These are phyloP conservation scores for Anisodus acutangulus DNA, from an alignment of 257 asterid species.

Conservation along the genomic window DNA sequence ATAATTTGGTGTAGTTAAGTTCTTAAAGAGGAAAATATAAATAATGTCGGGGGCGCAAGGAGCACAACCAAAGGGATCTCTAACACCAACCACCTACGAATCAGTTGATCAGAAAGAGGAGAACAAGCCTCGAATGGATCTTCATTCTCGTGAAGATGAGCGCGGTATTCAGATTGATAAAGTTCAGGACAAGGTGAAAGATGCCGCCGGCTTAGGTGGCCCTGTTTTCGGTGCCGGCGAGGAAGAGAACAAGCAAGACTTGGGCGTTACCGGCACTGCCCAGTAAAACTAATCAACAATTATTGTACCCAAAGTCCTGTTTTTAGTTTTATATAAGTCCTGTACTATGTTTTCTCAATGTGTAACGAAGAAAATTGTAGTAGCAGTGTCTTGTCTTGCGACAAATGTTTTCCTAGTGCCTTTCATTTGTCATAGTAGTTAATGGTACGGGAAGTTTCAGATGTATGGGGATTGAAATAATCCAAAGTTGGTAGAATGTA, in stretches of 20 bases:
- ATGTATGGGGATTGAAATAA: not conserved
- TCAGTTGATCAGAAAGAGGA: conserved; percentile 54
- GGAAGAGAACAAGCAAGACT: conserved; percentile 65
- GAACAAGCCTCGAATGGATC: conserved; percentile 62
- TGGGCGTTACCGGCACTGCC: conserved; percentile 80
- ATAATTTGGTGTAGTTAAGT: too few relatives aligned
- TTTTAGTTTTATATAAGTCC: not conserved
- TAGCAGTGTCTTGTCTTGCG: not conserved
- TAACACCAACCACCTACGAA: conserved; percentile 76
- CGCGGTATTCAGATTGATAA: conserved; percentile 70
- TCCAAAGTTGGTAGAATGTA: not conserved
- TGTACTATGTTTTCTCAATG: not conserved
- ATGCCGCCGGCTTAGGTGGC: conserved; percentile 82
- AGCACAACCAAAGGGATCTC: conserved; percentile 81
- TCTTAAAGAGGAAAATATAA: too few relatives aligned
- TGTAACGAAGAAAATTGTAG: not conserved
- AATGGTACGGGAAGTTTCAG: too few relatives aligned
- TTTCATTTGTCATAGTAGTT: too few relatives aligned
- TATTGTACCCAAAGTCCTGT: not conserved
- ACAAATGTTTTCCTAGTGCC: too few relatives aligned
- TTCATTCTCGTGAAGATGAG: conserved; percentile 73
- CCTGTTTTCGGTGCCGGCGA: conserved; percentile 84
- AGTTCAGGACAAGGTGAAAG: conserved; percentile 73
- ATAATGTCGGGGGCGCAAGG: conserved; percentile 95
- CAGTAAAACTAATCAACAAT: not conserved